Evolutionary conservation across 2,329 filamentous ascomycete genomes (phyloP).

Genomic region (Leptographium procerum): DNA sequence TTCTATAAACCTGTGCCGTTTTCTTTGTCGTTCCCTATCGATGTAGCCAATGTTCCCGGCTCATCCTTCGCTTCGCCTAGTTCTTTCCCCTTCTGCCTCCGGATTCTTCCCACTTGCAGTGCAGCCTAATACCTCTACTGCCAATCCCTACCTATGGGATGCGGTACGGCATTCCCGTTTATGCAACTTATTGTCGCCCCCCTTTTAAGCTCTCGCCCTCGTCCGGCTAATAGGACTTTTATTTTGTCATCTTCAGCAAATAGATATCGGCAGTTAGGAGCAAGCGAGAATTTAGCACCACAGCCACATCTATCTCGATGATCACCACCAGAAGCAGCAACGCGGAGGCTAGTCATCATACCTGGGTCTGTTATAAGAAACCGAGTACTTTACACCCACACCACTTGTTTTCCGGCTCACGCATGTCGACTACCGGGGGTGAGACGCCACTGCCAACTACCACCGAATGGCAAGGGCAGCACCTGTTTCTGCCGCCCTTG

Average conservation of each 20-base stretch:
- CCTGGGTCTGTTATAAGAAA: constrained; percentile 44
- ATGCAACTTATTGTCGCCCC: background rate
- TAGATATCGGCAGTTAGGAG: background rate
- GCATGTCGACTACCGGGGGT: constrained; percentile 45
- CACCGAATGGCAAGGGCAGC: constrained; percentile 46
- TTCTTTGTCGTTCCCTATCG: background rate
- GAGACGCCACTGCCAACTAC: constrained; percentile 40
- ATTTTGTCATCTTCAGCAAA: background rate
- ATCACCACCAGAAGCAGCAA: constrained; percentile 44
- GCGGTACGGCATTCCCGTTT: background rate
- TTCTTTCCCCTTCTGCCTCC: background rate
- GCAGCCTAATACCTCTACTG: background rate
- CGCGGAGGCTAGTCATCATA: constrained; percentile 35
- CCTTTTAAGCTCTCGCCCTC: background rate
- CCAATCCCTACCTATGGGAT: background rate
- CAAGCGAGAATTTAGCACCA: background rate
- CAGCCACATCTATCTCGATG: constrained; percentile 31
- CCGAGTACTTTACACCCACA: constrained; percentile 28
- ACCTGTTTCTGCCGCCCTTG: constrained; percentile 35
- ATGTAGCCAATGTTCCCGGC: background rate
- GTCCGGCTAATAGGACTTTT: background rate
- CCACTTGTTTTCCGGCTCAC: constrained; percentile 33
- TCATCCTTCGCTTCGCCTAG: background rate
- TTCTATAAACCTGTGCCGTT: background rate
- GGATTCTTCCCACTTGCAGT: background rate